A percentile compares a stretch with the other conserved stretches of the same genome.
phyloP scores from a whole-genome alignment of 192 early-diverging fungal genomes.

The Fimicolochytrium jonesii region DNA sequence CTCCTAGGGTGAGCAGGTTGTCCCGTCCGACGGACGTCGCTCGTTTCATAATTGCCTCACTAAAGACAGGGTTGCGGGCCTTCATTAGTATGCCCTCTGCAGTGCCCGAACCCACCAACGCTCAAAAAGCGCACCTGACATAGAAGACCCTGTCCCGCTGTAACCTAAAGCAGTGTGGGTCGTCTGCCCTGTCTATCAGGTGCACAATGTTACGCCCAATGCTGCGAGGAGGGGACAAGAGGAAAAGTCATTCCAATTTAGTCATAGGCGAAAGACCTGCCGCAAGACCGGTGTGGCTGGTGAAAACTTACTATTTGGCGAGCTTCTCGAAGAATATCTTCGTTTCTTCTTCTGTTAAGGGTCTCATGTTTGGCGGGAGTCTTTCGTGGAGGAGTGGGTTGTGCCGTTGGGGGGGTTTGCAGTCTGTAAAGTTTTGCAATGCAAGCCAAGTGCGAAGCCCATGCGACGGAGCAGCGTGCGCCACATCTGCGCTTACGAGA shows the following conservation, averaged over 20 bases:
- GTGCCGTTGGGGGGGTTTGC: no score
- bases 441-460: no score
- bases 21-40: constrained; percentile 79
- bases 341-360: constrained; percentile 95
- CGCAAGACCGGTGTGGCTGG: background rate
- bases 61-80: no score
- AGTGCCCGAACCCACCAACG: no score
- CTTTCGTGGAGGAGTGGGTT: no score
- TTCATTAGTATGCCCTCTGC: no score
- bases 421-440: no score
- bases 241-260: background rate
- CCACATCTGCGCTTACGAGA: no score
- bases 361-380: constrained; percentile 66
- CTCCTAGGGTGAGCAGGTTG: constrained; percentile 84
- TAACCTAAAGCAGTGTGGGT: constrained; percentile 93
- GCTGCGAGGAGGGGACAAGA: constrained; percentile 32
- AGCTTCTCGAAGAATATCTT: constrained; percentile 97
- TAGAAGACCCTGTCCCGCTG: constrained; percentile 97
- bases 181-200: constrained; percentile 91
- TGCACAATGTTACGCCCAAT: constrained; percentile 95
- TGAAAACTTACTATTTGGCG: constrained; percentile 78
- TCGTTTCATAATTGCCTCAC: constrained; percentile 88
- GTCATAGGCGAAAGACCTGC: background rate
- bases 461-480: no score
- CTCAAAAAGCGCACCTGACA: constrained; percentile 80